These are phyloP conservation scores for Backusella parvicylindrica DNA, from an alignment of 192 early-diverging fungal species.

Conservation along the genomic window DNA sequence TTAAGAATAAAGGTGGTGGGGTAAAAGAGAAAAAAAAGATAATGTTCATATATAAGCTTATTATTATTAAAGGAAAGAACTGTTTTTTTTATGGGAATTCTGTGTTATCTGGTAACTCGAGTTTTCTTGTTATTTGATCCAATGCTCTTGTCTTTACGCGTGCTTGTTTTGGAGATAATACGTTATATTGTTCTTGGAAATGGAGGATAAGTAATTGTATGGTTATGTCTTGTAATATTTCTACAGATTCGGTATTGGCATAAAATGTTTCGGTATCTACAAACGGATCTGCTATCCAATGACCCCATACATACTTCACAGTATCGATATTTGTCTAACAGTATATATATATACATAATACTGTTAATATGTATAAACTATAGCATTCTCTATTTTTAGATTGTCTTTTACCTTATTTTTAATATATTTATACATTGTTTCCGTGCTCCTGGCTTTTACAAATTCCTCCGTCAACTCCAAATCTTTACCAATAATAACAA, in stretches of 20 bases:
- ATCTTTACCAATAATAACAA: not conserved
- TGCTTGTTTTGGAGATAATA: not conserved
- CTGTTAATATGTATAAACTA: not conserved
- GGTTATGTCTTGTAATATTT: conserved; percentile 6
- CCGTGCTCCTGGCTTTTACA: not conserved
- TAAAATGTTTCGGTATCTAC: conserved; percentile 12
- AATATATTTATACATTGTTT: not conserved
- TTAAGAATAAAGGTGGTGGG: not conserved
- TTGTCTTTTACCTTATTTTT: not conserved
- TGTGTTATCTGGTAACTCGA: not conserved
- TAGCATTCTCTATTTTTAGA: not conserved
- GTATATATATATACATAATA: not conserved
- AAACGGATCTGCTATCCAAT: conserved; percentile 18
- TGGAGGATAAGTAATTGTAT: not conserved
- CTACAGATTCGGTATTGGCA: conserved; percentile 4
- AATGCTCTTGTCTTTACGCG: not conserved
- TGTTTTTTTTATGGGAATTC: not conserved
- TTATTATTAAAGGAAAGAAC: not conserved
- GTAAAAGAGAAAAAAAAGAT: not conserved
- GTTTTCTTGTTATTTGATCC: not conserved
- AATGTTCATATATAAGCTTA: not conserved
- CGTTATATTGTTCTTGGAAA: not conserved
- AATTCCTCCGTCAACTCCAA: not conserved
- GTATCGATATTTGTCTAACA: not conserved
- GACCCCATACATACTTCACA: conserved; percentile 1